Percentiles rank a stretch among this genome's conserved stretches.
These are phyloP conservation scores for Shiraia sp. DNA, from an alignment of 2,329 filamentous ascomycete species.

Conservation along the genomic window DNA sequence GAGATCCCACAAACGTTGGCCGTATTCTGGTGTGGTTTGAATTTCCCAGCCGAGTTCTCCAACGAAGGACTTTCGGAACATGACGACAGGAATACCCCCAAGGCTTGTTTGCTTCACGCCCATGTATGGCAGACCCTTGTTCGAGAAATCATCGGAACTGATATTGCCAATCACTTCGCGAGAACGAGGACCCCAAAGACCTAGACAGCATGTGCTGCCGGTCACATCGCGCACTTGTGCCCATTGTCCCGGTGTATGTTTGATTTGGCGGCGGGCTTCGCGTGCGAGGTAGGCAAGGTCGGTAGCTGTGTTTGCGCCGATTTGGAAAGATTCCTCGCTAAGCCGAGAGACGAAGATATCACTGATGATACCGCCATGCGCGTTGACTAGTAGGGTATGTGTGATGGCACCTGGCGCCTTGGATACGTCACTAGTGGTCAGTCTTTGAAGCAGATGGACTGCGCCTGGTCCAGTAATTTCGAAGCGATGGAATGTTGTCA, in stretches of 20 bases:
- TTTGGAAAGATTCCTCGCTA: slow-evolving; percentile 55
- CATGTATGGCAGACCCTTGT: slow-evolving; percentile 55
- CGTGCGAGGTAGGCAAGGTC: slow-evolving; percentile 60
- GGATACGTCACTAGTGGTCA: slow-evolving; percentile 57
- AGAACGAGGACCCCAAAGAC: slow-evolving; percentile 64
- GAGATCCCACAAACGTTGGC: slow-evolving; percentile 62
- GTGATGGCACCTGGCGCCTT: slow-evolving; percentile 56
- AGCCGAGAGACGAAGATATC: slow-evolving; percentile 62
- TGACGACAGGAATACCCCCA: slow-evolving; percentile 60
- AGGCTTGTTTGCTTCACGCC: slow-evolving; percentile 55
- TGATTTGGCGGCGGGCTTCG: slow-evolving; percentile 56
- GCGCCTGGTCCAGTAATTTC: slow-evolving; percentile 63
- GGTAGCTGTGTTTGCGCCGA: slow-evolving; percentile 60
- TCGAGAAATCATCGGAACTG: slow-evolving; percentile 52
- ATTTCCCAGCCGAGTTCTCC: slow-evolving; percentile 68
- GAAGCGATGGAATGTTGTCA: slow-evolving; percentile 63
- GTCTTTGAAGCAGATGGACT: slow-evolving; percentile 56
- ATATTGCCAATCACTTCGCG: slow-evolving; percentile 55
- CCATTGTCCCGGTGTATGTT: slow-evolving; percentile 47
- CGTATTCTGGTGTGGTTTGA: slow-evolving; percentile 62
- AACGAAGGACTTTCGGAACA: slow-evolving; percentile 62
- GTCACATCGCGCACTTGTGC: slow-evolving; percentile 63
- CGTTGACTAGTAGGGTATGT: slow-evolving; percentile 61
- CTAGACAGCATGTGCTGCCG: slow-evolving; percentile 62
- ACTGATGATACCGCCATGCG: slow-evolving; percentile 57